phyloP scores from a whole-genome alignment of 768 basidiomycete species.

The Podaxis mareebaensis region DNA sequence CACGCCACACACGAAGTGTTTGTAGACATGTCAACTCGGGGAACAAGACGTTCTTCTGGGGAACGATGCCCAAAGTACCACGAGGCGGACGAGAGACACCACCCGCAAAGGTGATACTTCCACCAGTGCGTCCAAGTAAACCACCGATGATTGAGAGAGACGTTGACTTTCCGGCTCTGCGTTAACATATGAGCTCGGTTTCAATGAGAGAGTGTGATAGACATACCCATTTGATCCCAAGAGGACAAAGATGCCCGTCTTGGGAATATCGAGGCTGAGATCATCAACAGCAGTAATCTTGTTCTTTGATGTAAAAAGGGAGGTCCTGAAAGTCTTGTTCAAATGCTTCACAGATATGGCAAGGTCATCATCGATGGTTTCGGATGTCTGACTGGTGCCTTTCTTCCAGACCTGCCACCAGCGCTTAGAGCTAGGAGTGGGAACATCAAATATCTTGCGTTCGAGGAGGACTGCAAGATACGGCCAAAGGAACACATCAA shows the following conservation, averaged over 20 bases:
- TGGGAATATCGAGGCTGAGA: conserved; percentile 69
- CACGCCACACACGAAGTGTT: conserved; percentile 70
- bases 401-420: conserved; percentile 39
- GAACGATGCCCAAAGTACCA: conserved; percentile 74
- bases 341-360: conserved; percentile 67
- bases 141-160: conserved; percentile 66
- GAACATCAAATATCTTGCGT: conserved; percentile 60
- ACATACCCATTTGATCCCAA: conserved; percentile 69
- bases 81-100: conserved; percentile 54
- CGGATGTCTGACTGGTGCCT: conserved; percentile 15
- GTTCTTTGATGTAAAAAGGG: conserved; percentile 46
- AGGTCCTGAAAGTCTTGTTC: conserved; percentile 56
- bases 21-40: conserved; percentile 74
- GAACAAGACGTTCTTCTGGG: conserved; percentile 83
- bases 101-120: conserved; percentile 57
- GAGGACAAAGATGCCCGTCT: conserved; percentile 74
- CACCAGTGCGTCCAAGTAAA: conserved; percentile 57
- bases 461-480: conserved; percentile 63
- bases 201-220: conserved; percentile 2
- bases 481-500: conserved; percentile 76
- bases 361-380: conserved; percentile 34
- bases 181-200: conserved; percentile 5
- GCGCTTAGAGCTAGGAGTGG: conserved; percentile 29
- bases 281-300: conserved; percentile 63
- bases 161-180: conserved; percentile 78